These are phyloP conservation scores for Pterocarpus macrocarpus DNA, from an alignment of 306 rosid species.

Conservation along the genomic window DNA sequence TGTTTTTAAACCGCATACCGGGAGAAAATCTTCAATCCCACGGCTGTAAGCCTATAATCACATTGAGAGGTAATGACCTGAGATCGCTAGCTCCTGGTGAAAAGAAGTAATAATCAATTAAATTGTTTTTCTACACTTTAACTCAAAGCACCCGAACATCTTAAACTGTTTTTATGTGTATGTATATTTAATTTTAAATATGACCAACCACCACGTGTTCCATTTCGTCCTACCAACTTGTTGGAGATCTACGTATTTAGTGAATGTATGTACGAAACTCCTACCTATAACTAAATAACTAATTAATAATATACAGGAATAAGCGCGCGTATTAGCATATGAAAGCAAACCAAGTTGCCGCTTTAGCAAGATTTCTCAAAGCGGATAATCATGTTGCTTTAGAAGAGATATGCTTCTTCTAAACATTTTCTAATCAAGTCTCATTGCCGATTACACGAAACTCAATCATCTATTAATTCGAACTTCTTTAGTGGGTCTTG, in stretches of 20 bases:
- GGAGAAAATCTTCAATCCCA: too few relatives aligned
- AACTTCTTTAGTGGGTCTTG: neutral
- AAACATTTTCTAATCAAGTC: neutral
- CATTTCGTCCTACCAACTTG: neutral
- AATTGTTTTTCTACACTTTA: too few relatives aligned
- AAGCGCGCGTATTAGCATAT: neutral
- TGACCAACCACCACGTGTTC: neutral
- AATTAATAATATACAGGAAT: neutral
- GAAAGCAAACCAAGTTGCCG: neutral
- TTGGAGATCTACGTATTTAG: neutral
- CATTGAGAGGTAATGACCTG: too few relatives aligned
- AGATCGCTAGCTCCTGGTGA: too few relatives aligned
- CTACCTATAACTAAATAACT: neutral
- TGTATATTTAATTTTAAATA: too few relatives aligned
- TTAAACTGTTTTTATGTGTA: too few relatives aligned
- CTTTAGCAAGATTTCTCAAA: neutral
- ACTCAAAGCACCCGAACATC: too few relatives aligned
- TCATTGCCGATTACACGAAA: neutral
- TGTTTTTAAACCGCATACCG: too few relatives aligned
- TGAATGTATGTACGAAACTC: slow-evolving; percentile 4
- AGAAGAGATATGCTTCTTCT: neutral
- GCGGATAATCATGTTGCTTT: neutral
- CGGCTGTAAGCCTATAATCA: too few relatives aligned
- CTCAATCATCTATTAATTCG: slow-evolving; percentile 9
- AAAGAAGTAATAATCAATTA: too few relatives aligned